Conservation (phyloP, 2,329 filamentous ascomycete genomes). For the Trichoderma semiorbis region DNA sequence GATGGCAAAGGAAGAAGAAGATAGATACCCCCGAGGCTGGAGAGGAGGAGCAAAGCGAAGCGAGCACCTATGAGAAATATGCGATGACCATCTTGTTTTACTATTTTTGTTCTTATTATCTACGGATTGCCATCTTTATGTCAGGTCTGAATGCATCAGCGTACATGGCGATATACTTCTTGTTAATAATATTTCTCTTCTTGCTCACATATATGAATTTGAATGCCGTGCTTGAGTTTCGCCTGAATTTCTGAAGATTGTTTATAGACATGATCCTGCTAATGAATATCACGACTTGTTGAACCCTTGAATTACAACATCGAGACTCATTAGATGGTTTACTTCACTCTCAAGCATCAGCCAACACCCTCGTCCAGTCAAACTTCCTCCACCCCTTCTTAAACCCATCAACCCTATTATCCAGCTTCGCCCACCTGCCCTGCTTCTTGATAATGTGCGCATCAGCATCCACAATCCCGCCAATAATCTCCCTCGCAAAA, state of each 20-base stretch:
- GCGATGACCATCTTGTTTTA: neutral
- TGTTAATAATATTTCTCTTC: neutral
- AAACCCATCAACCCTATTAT: constrained; percentile 70
- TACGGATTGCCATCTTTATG: neutral
- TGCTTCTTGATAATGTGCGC: constrained; percentile 85
- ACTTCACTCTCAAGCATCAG: constrained; percentile 31
- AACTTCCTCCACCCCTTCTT: constrained; percentile 86
- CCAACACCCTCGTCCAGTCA: constrained; percentile 71
- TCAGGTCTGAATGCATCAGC: constrained; percentile 1
- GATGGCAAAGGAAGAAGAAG: neutral
- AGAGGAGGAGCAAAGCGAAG: neutral
- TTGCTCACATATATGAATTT: neutral
- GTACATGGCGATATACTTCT: neutral
- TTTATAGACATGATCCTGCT: neutral
- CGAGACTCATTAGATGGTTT: neutral
- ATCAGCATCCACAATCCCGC: constrained; percentile 83
- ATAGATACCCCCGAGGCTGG: constrained; percentile 3
- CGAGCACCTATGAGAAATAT: neutral
- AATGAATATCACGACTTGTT: neutral
- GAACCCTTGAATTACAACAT: neutral
- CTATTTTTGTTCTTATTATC: neutral
- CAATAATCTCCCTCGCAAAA: constrained; percentile 88
- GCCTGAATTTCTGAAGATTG: neutral
- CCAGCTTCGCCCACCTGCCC: constrained; percentile 74
- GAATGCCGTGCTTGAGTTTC: neutral